Evolutionary conservation across 768 basidiomycete species (phyloP).

Genomic region (Pluteus cervinus): DNA sequence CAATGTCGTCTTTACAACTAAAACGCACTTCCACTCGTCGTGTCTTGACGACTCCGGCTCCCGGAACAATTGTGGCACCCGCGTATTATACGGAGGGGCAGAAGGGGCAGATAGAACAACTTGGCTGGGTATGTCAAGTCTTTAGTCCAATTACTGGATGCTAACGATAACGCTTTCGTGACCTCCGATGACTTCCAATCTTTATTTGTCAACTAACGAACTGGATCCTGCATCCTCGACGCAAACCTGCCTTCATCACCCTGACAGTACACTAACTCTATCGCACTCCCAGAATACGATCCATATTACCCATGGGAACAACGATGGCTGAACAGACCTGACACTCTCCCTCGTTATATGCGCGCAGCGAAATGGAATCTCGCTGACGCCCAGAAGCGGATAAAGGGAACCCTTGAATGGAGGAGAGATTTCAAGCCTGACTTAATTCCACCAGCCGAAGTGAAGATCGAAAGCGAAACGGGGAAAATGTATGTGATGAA

Average conservation of each 20-base stretch:
- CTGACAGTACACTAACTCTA: conserved; percentile 60
- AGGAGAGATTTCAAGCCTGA: conserved; percentile 82
- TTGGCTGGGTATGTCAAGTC: conserved; percentile 56
- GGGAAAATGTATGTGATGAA: conserved; percentile 85
- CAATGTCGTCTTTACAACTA: conserved; percentile 10
- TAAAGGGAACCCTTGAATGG: conserved; percentile 80
- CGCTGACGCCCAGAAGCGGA: conserved; percentile 69
- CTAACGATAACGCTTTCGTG: background rate
- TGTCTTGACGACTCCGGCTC: conserved; percentile 53
- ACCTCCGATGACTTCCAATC: too few species aligned
- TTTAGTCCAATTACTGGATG: background rate
- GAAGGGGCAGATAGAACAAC: conserved; percentile 45
- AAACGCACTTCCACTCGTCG: too few species aligned
- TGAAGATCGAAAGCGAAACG: conserved; percentile 73
- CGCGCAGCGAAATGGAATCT: conserved; percentile 83
- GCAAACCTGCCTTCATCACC: too few species aligned
- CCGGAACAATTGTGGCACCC: conserved; percentile 47
- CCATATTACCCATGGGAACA: conserved; percentile 73
- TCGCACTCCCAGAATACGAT: conserved; percentile 60
- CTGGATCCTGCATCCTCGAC: too few species aligned
- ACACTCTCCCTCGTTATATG: conserved; percentile 72
- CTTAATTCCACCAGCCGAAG: conserved; percentile 74
- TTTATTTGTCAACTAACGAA: too few species aligned
- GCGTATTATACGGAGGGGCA: conserved; percentile 64
- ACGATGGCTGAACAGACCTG: conserved; percentile 66